Base-by-base conservation (phyloP, 1,139 yeast species). In the Magnusiomyces paraingens region DNA sequence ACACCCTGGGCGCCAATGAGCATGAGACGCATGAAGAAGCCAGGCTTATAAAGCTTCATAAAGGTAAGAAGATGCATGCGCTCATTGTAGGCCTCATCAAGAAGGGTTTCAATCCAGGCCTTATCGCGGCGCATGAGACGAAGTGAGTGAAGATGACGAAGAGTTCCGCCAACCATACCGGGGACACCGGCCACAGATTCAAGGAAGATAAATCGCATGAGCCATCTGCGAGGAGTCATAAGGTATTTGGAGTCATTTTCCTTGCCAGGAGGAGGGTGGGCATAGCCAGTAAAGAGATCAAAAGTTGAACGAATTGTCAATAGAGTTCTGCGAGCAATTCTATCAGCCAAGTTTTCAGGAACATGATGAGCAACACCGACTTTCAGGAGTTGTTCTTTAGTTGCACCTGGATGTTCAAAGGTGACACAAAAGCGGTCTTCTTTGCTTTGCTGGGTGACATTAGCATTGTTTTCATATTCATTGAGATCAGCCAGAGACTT, bases 131-230 rank as follows among this genome's bases (percentile, higher is more conserved):
- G 75, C 60, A 84, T 72, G 48, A 82, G 66, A 60, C 90, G 71
- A 50, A 84, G 68, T 1, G 86, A 78, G 61, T 81, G 82, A 61
- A 84, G 73, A 64, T 83, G 88, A 57, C 90, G 77, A 48, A 84
- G 66, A 66, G 83, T 83, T 0, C 85, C 84, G 14, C 88, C 93
- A 43, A 83, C 86, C 74, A 83, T 80, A 11, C 93, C 91, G 1
- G 93, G 93, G 17, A 85, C 87, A 12, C 89, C 91, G 8, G 93
- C 93, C 56, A 85, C 75, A 57, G 84, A 78, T 67, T 85, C 93
- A 59, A 85, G 75, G 63, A 85, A 84, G 43, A 85, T 79, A 56
- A 79, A 71, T 55, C 93, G 69, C 14, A 83, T 80, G 53, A 85
- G 64, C 91, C 91, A 85, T 64, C 82, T 81, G 52, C 72, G 73